Base-by-base conservation (phyloP, 805 yeast genomes). In the Schwanniomyces yamadae region DNA sequence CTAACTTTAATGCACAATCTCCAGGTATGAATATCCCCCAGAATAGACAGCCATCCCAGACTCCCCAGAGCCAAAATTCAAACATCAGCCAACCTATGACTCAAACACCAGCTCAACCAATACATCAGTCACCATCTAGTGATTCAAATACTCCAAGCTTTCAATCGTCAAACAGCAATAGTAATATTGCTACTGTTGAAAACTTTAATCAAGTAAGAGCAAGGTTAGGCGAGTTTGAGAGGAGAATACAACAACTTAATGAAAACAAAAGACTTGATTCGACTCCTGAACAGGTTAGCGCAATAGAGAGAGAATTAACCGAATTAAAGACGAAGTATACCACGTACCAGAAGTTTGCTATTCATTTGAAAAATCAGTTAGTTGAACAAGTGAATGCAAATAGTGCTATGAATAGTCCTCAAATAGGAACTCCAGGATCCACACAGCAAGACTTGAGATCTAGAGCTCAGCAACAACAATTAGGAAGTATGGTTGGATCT, bases 311-410 rank as follows among this genome's bases (percentile, higher is more conserved):
- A 34, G 79, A 78, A 49, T 75, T 78, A 42, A 59, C 61, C 13
- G 73, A 73, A 24, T 50, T 75, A 44, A 71, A 63, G 39, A 60
- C 57, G 23, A 71, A 75, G 37, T 69, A 69, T 43, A 68, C 70
- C 15, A 73, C 72, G 31, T 77, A 73, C 46, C 75, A 72, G 40
- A 69, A 69, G 37, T 69, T 72, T 32, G 81, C 80, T 1, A 52
- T 65, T 21, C 71, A 68, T 44, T 60, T 77, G 65, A 59, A 64
- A 28, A 60, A 64, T 34, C 70, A 66, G 46, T 54, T 70, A 34
- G 49, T 63, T 28, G 65, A 60, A 28, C 63, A 55, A 46, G 49
- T 44, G 18, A 39, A 43, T 3, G 40, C 39, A 26, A 25, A 17
- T 11, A 10, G 41, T 33, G 23, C 44, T 26, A 18, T 32, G 17